These are phyloP conservation scores for Metschnikowia continentalis DNA, from an alignment of 805 yeast species.

Conservation along the genomic window DNA sequence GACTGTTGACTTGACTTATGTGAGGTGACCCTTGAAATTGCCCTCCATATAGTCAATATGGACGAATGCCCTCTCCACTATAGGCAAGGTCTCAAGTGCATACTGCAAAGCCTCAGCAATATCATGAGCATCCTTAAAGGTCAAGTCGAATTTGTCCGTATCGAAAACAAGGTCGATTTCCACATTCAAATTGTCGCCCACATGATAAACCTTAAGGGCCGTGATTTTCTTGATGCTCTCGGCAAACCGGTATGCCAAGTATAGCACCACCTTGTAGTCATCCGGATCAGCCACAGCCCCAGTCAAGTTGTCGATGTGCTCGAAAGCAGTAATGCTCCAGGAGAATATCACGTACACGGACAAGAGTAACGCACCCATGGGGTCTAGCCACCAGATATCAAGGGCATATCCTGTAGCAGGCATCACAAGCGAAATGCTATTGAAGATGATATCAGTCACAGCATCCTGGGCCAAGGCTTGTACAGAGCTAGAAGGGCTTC, in stretches of 20 bases:
- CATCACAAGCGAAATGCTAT: conserved; percentile 64
- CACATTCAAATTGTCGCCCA: conserved; percentile 71
- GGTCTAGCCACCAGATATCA: conserved; percentile 67
- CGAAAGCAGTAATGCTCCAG: conserved; percentile 64
- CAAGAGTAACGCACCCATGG: conserved; percentile 64
- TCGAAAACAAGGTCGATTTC: conserved; percentile 67
- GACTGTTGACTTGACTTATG: conserved; percentile 7
- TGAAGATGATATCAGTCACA: conserved; percentile 70
- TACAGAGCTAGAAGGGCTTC: conserved; percentile 59
- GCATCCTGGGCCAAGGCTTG: conserved; percentile 84
- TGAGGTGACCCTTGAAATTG: conserved; percentile 39
- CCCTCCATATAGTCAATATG: conserved; percentile 64
- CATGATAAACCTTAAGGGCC: conserved; percentile 67
- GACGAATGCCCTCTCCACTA: conserved; percentile 77
- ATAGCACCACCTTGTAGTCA: conserved; percentile 64
- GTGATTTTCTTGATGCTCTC: conserved; percentile 61
- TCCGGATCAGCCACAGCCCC: conserved; percentile 64
- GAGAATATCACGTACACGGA: conserved; percentile 58
- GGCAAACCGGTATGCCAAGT: conserved; percentile 65
- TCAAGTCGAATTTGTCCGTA: conserved; percentile 39
- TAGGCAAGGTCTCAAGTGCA: conserved; percentile 72
- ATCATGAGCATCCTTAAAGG: conserved; percentile 69
- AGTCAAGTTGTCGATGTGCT: conserved; percentile 69
- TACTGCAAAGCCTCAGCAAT: conserved; percentile 79
- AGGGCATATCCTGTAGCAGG: conserved; percentile 57